Percentiles rank a stretch among this genome's conserved stretches.
Conservation (phyloP, 371 early-diverging fungal genomes). For the Mucor racemosus region DNA sequence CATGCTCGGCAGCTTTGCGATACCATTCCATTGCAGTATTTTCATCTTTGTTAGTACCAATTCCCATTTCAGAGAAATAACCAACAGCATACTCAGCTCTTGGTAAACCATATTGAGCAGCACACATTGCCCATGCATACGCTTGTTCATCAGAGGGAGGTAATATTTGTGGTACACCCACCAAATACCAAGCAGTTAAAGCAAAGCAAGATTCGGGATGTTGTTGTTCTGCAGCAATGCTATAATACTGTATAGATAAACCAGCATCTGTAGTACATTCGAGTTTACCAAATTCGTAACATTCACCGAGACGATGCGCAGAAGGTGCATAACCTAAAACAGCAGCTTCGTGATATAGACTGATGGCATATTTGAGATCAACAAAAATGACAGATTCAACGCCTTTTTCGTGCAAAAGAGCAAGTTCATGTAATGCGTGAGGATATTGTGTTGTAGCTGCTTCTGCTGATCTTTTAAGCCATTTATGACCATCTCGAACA, state of each 20-base stretch:
- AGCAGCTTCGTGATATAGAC: conserved; percentile 66
- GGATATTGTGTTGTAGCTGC: conserved; percentile 80
- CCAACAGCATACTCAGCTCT: conserved; percentile 96
- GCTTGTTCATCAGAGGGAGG: conserved; percentile 86
- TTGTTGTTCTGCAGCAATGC: conserved; percentile 85
- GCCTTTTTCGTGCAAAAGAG: conserved; percentile 72
- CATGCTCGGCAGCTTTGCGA: conserved; percentile 61
- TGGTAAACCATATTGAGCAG: conserved; percentile 76
- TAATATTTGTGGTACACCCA: conserved; percentile 79
- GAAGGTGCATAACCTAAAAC: conserved; percentile 71
- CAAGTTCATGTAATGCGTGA: conserved; percentile 81
- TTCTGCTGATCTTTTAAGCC: conserved; percentile 77
- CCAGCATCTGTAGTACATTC: conserved; percentile 71
- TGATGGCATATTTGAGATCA: conserved; percentile 72
- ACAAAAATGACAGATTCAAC: conserved; percentile 70
- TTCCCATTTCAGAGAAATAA: conserved; percentile 91
- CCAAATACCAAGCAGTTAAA: conserved; percentile 95
- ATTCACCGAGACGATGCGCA: conserved; percentile 79
- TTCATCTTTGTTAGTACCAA: conserved; percentile 69
- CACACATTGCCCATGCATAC: conserved; percentile 85
- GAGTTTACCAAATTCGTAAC: conserved; percentile 78
- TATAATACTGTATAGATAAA: conserved; percentile 77
- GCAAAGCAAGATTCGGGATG: conserved; percentile 94
- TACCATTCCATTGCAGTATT: conserved; percentile 82
- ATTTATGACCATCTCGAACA: conserved; percentile 77